These are phyloP conservation scores for Tubosaeta brunneosetosa DNA, from an alignment of 768 basidiomycete species.

Conservation along the genomic window DNA sequence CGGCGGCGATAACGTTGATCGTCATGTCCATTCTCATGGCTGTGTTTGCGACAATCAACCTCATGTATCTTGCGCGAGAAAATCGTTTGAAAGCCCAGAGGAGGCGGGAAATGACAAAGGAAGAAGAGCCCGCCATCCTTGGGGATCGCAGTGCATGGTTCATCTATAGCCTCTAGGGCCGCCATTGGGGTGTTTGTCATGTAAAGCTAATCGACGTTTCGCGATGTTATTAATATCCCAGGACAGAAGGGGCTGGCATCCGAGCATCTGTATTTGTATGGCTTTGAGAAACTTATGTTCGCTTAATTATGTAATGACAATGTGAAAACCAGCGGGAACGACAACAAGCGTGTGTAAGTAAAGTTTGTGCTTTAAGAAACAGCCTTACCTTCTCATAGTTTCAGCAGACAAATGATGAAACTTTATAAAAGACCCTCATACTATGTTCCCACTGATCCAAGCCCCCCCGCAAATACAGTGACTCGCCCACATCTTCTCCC, in stretches of 20 bases:
- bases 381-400: not conserved
- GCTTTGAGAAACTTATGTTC: not conserved
- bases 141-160: slow-evolving; percentile 52
- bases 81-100: slow-evolving; percentile 43
- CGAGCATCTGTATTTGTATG: not conserved
- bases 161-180: slow-evolving; percentile 39
- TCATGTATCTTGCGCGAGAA: slow-evolving; percentile 37
- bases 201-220: too few species aligned
- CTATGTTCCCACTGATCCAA: slow-evolving; percentile 39
- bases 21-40: slow-evolving; percentile 38
- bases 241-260: not conserved
- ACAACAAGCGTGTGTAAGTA: not conserved
- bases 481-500: slow-evolving; percentile 57
- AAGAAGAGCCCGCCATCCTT: slow-evolving; percentile 31
- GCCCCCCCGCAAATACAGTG: slow-evolving; percentile 70
- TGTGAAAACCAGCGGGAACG: not conserved
- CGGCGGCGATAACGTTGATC: slow-evolving; percentile 38
- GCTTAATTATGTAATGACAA: not conserved
- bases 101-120: slow-evolving; percentile 27
- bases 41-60: slow-evolving; percentile 35
- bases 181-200: too few species aligned
- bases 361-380: not conserved
- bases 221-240: not conserved
- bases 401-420: not conserved
- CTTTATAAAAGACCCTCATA: not conserved